These are phyloP conservation scores for Solanum sejunctum DNA, from an alignment of 257 asterid species.

Conservation along the genomic window DNA sequence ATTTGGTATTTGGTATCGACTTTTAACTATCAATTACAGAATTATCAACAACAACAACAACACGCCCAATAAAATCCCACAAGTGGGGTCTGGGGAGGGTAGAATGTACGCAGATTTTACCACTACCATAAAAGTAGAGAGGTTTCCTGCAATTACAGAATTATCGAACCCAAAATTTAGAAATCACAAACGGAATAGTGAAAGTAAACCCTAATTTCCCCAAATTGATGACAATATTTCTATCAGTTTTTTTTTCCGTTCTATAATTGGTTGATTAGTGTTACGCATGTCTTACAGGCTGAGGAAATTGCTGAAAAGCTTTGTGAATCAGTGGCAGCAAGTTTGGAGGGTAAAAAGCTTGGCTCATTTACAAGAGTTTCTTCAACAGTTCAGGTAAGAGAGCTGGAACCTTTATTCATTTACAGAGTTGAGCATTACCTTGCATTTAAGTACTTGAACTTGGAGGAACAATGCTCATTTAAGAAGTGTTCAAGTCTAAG, in stretches of 20 bases:
- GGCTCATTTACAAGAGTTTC: conserved; percentile 91
- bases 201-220: background rate
- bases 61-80: too few relatives aligned
- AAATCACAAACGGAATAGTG: too few relatives aligned
- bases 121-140: too few relatives aligned
- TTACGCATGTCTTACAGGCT: conserved; percentile 43
- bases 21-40: too few relatives aligned
- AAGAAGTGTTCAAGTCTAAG: background rate
- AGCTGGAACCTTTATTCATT: background rate
- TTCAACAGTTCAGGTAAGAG: conserved; percentile 76
- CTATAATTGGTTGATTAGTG: background rate
- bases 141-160: too few relatives aligned
- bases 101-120: too few relatives aligned
- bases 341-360: conserved; percentile 84
- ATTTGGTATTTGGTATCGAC: too few relatives aligned
- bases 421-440: background rate
- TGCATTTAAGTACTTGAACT: background rate
- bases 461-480: background rate
- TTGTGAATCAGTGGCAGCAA: conserved; percentile 93
- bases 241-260: background rate
- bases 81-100: too few relatives aligned
- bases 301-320: conserved; percentile 98
- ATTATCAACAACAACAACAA: too few relatives aligned
- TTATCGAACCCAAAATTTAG: too few relatives aligned
- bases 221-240: background rate